Base-by-base conservation (phyloP, 306 rosid genomes). In the Begonia peltatifolia region DNA sequence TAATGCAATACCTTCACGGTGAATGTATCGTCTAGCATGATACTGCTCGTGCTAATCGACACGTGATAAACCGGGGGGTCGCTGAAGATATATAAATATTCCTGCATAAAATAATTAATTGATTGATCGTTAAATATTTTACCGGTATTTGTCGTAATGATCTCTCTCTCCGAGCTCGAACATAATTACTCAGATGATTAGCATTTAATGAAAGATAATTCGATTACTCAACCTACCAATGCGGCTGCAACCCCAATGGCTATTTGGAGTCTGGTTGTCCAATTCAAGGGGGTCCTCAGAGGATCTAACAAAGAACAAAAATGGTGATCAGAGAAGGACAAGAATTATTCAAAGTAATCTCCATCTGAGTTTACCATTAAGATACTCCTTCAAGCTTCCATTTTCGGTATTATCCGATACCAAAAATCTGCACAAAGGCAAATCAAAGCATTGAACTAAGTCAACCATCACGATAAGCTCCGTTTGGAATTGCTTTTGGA, bases 351-450 rank as follows among this genome's bases (percentile, higher is more conserved):
- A n/a, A 14, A 49, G 15, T 4, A 49, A 14, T 49, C 56, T 41
- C 20, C 10, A 47, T 41, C 52, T 50, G 22, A 62, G 22, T 16
- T 61, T 84, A 89, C 95, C 97, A 57, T 75, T 80, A 36, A 89
- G 95, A 78, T 78, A 87, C 56, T 84, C 94, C 78, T 81, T 84
- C 71, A 89, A 76, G 83, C 94, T 89, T 68, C 97, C 97, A 54
- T 83, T 75, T 71, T 78, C 89, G 67, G 82, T 74, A 63, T 50
- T 79, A 56, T 76, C 95, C 63, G 76, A 89, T 54, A 89, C 77
- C 22, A 89, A 83, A 66, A 84, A 57, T 64, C 97, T 89, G 81
- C 72, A 64, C 25, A 58, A 54, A 59, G 38, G 14, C 66, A 52
- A 47, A 12, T 56, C 36, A 14, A 11, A 53, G 14, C 13, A 42